Evolutionary conservation across 2,329 filamentous ascomycete species (phyloP), one percentile per base, ranked within the genome.

Genomic region (Myotisia sp.): DNA sequence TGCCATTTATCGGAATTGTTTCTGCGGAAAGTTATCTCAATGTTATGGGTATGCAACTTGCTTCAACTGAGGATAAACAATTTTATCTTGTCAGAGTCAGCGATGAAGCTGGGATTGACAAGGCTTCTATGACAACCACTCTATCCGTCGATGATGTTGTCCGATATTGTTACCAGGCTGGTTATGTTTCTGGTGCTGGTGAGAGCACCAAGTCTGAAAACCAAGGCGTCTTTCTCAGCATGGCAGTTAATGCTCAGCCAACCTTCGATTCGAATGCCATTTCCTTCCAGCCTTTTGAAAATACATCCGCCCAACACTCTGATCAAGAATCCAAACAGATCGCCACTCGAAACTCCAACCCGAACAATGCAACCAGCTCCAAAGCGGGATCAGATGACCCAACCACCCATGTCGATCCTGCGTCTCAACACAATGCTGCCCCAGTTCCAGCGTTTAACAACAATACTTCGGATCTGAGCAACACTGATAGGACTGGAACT

Each of bases 1-100:
- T 61, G 37, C 59, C 61, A 28, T 49, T 61, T 34, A 63, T 71
- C 48, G 57, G 59, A 16, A 55, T 72, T 35, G 49, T 65, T 31
- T 46, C 56, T 14, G 63, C 65, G 13, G 47, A 51, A 19, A 42
- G 48, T 8, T 72, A 72, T 47, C 57, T 71, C 33, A 33, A 50
- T 6, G 44, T 47, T 24, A 58, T 65, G 45, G 64, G 67, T 19
- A 71, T 67, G 64, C 42, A 52, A 33, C 40, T 68, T 35, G 40
- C 38, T 16, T 43, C 48, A 10, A 50, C 56, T 33, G 39, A 49
- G 6, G 45, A 52, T 18, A 45, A 46, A 14, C 42, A 49, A 33
- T 49, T 46, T 31, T 44, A 43, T 16, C 40, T 48, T 34, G 23
- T 34, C 27, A 41, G 40, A 26, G 38, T 34, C 13, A 36, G 47